Conservation (phyloP, 306 rosid genomes). For the Corylus heterophylla region DNA sequence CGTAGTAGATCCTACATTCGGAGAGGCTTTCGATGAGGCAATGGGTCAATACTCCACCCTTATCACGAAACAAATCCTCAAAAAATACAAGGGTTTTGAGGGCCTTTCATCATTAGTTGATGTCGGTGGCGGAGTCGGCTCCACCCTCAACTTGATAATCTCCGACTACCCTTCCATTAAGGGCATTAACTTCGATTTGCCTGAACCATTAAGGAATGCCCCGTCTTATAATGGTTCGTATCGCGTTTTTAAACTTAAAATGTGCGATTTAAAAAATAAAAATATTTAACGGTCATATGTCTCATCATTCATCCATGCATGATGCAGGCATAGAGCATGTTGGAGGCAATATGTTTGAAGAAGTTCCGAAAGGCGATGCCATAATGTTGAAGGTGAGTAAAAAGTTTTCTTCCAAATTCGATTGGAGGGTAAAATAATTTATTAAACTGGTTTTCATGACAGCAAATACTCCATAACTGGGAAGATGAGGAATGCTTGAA, state of each 20-base stretch:
- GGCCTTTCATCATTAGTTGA: slow-evolving; percentile 73
- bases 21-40: slow-evolving; percentile 72
- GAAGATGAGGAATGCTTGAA: slow-evolving; percentile 84
- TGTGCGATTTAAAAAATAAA: no score
- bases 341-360: slow-evolving; percentile 89
- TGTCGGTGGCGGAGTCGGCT: slow-evolving; percentile 90
- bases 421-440: neutral
- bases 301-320: slow-evolving; percentile 39
- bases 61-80: slow-evolving; percentile 72
- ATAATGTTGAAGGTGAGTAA: slow-evolving; percentile 76
- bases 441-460: neutral
- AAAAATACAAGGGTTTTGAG: slow-evolving; percentile 74
- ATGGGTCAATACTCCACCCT: slow-evolving; percentile 82
- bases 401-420: neutral
- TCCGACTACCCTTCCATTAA: slow-evolving; percentile 72
- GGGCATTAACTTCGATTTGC: slow-evolving; percentile 82
- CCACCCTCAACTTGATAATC: slow-evolving; percentile 62
- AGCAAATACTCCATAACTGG: slow-evolving; percentile 95
- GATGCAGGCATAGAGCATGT: slow-evolving; percentile 88
- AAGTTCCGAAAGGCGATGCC: slow-evolving; percentile 82
- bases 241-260: no score
- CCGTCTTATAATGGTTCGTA: slow-evolving; percentile 57
- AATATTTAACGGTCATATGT: no score
- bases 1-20: slow-evolving; percentile 75
- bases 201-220: slow-evolving; percentile 76